Evolutionary conservation across 257 asterid species (phyloP).

Genomic region (Solanum raphanifolium): DNA sequence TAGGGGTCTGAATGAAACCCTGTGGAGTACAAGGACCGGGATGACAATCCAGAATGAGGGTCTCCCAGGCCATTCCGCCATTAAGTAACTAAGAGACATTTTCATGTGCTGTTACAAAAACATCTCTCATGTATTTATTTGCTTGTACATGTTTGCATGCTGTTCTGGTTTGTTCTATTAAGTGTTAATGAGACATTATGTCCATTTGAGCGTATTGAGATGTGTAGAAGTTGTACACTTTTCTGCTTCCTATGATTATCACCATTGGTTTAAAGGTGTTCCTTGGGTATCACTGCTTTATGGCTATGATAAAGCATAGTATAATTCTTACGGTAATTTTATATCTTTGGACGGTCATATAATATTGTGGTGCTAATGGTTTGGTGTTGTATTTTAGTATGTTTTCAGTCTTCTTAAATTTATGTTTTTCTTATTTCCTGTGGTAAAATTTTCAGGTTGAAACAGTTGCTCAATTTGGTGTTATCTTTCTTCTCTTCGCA

Average conservation of each 20-base stretch:
- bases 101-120: neutral
- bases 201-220: neutral
- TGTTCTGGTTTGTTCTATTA: neutral
- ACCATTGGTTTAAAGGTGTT: neutral
- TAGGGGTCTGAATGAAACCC: neutral
- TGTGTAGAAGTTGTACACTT: neutral
- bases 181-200: neutral
- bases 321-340: neutral
- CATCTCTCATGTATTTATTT: neutral
- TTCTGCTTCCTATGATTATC: neutral
- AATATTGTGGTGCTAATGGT: neutral
- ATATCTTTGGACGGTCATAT: neutral
- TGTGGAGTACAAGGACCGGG: neutral
- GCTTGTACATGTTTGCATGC: neutral
- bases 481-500: slow-evolving; percentile 81
- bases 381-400: neutral
- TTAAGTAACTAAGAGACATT: neutral
- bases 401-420: neutral
- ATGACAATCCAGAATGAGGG: neutral
- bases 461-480: slow-evolving; percentile 87
- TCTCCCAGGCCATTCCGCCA: neutral
- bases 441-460: slow-evolving; percentile 47
- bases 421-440: slow-evolving; percentile 9
- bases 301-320: neutral
- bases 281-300: neutral